phyloP scores from a whole-genome alignment of 129 eudicot species.

The Saussurea involucrata region DNA sequence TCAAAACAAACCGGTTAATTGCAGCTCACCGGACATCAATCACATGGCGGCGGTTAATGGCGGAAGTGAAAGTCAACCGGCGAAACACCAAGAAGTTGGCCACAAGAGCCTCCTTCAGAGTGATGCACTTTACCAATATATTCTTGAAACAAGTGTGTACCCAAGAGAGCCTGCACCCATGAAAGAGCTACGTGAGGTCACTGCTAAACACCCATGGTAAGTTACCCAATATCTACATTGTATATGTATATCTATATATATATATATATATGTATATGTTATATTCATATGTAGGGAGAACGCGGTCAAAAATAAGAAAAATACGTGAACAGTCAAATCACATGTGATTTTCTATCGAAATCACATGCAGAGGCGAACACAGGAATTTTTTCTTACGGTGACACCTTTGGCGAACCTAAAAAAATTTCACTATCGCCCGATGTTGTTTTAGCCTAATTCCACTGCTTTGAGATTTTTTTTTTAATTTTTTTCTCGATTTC shows the following conservation, averaged over 20 bases:
- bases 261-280: too few species aligned
- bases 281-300: too few species aligned
- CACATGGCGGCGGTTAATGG: slow-evolving; percentile 35
- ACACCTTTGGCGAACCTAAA: too few species aligned
- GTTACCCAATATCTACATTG: neutral
- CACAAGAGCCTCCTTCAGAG: slow-evolving; percentile 67
- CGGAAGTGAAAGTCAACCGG: slow-evolving; percentile 29
- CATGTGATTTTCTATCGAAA: too few species aligned
- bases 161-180: slow-evolving; percentile 60
- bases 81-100: slow-evolving; percentile 56
- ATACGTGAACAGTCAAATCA: too few species aligned
- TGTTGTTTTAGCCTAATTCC: too few species aligned
- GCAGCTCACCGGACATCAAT: neutral
- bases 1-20: neutral
- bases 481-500: too few species aligned
- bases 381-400: too few species aligned
- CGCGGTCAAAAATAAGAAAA: too few species aligned
- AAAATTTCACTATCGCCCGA: too few species aligned
- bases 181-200: slow-evolving; percentile 60
- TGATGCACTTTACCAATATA: slow-evolving; percentile 61
- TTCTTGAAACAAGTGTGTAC: slow-evolving; percentile 61
- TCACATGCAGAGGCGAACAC: too few species aligned
- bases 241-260: neutral
- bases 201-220: slow-evolving; percentile 61
- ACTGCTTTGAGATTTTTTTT: too few species aligned